Conservation (phyloP, 2,329 filamentous ascomycete species). For the Chaetomium sp. region DNA sequence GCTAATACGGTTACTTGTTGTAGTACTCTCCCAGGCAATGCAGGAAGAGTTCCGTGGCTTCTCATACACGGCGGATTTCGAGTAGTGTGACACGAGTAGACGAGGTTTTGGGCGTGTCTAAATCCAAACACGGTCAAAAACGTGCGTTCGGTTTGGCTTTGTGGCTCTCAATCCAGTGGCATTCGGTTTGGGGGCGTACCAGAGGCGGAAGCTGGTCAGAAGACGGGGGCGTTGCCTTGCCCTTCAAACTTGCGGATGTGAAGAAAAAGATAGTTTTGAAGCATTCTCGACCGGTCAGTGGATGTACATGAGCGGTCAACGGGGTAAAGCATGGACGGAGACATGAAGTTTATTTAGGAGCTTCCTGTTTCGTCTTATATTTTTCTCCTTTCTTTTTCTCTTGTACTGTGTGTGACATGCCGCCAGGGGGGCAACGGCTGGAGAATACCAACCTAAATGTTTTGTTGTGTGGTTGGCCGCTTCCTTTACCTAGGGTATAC, state of each 20-base stretch:
- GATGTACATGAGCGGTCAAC: too few species aligned
- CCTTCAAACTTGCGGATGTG: too few species aligned
- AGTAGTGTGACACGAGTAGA: conserved; percentile 39
- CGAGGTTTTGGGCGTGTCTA: neutral
- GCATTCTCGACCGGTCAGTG: too few species aligned
- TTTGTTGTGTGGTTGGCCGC: neutral
- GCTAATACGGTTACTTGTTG: conserved; percentile 6
- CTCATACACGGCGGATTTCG: conserved; percentile 92
- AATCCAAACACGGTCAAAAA: too few species aligned
- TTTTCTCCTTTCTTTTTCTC: neutral
- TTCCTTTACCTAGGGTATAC: neutral
- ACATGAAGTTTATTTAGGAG: neutral
- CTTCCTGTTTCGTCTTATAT: too few species aligned
- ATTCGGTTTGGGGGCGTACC: too few species aligned
- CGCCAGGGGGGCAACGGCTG: neutral
- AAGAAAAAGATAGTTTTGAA: too few species aligned
- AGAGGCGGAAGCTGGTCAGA: too few species aligned
- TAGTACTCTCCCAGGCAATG: conserved; percentile 96
- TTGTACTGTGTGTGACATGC: conserved; percentile 1
- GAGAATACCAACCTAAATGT: conserved; percentile 1
- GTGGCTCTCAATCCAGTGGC: too few species aligned
- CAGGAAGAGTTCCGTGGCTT: conserved; percentile 99
- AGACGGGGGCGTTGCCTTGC: too few species aligned
- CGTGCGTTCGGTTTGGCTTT: too few species aligned
- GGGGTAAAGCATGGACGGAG: neutral